Conservation (phyloP, 2,329 filamentous ascomycete species). For the Hypoxylon sp. region DNA sequence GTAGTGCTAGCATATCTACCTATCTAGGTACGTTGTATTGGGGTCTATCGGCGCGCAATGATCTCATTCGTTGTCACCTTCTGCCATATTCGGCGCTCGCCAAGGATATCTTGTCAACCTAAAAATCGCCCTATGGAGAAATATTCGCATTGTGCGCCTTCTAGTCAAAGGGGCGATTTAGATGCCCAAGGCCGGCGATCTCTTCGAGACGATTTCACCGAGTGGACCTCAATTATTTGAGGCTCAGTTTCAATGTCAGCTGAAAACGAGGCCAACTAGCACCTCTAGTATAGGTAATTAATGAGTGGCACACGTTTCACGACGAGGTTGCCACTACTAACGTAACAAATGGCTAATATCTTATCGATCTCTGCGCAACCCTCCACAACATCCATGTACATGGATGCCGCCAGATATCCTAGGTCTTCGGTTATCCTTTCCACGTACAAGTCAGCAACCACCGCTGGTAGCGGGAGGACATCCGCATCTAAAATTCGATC, state of each 20-base stretch:
- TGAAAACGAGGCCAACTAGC: slow-evolving; percentile 43
- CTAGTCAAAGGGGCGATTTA: slow-evolving; percentile 4
- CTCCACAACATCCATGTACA: slow-evolving; percentile 21
- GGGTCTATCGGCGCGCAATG: not conserved
- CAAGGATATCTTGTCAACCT: slow-evolving; percentile 1
- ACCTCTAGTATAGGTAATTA: slow-evolving; percentile 4
- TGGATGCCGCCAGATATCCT: slow-evolving; percentile 1
- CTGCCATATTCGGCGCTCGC: slow-evolving; percentile 1
- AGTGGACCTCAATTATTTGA: slow-evolving; percentile 8
- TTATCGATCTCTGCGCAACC: slow-evolving; percentile 31
- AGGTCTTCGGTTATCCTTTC: slow-evolving; percentile 17
- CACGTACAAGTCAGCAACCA: slow-evolving; percentile 10
- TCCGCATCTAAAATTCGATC: slow-evolving; percentile 7
- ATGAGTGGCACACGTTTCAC: slow-evolving; percentile 19
- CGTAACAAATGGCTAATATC: slow-evolving; percentile 23
- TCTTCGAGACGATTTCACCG: slow-evolving; percentile 16
- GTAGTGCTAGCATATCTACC: not conserved
- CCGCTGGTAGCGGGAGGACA: not conserved
- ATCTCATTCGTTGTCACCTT: not conserved
- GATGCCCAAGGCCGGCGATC: slow-evolving; percentile 1
- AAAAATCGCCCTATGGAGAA: not conserved
- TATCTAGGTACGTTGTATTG: not conserved
- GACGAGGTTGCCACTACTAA: slow-evolving; percentile 22
- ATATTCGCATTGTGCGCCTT: slow-evolving; percentile 1
- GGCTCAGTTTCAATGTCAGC: slow-evolving; percentile 25